phyloP scores from a whole-genome alignment of 805 yeast genomes.

The Starmerella apis region DNA sequence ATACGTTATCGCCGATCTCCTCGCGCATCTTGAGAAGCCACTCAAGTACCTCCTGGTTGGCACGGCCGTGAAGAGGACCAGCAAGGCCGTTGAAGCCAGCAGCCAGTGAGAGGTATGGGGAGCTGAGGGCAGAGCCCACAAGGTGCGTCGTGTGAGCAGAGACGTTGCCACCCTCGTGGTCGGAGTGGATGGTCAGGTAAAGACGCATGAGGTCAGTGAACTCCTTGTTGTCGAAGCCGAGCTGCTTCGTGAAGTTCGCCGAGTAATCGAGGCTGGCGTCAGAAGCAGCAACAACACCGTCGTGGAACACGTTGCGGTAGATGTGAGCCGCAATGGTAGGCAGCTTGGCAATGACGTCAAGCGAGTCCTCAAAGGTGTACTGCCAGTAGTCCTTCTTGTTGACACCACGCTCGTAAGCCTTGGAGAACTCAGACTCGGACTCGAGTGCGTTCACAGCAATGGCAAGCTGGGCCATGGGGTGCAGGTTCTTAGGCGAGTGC shows the following conservation, averaged over 20 bases:
- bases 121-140: slow-evolving; percentile 72
- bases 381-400: slow-evolving; percentile 75
- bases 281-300: slow-evolving; percentile 47
- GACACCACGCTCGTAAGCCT: slow-evolving; percentile 77
- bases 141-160: slow-evolving; percentile 79
- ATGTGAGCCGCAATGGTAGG: slow-evolving; percentile 74
- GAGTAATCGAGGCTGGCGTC: slow-evolving; percentile 47
- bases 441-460: slow-evolving; percentile 74
- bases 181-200: slow-evolving; percentile 72
- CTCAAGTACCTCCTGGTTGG: slow-evolving; percentile 77
- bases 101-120: slow-evolving; percentile 66
- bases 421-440: slow-evolving; percentile 71
- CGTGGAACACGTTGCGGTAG: slow-evolving; percentile 75
- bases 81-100: slow-evolving; percentile 81
- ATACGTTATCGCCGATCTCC: slow-evolving; percentile 57
- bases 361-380: slow-evolving; percentile 69
- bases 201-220: slow-evolving; percentile 72
- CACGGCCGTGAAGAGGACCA: slow-evolving; percentile 82
- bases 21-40: slow-evolving; percentile 61
- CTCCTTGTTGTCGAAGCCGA: slow-evolving; percentile 49
- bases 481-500: slow-evolving; percentile 62
- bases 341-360: slow-evolving; percentile 69
- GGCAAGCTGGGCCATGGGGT: slow-evolving; percentile 85
- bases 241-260: slow-evolving; percentile 52
- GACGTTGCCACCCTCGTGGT: slow-evolving; percentile 86